Base-by-base conservation (phyloP, 176 grass and related monocot genomes). In the Lolium perenne region DNA sequence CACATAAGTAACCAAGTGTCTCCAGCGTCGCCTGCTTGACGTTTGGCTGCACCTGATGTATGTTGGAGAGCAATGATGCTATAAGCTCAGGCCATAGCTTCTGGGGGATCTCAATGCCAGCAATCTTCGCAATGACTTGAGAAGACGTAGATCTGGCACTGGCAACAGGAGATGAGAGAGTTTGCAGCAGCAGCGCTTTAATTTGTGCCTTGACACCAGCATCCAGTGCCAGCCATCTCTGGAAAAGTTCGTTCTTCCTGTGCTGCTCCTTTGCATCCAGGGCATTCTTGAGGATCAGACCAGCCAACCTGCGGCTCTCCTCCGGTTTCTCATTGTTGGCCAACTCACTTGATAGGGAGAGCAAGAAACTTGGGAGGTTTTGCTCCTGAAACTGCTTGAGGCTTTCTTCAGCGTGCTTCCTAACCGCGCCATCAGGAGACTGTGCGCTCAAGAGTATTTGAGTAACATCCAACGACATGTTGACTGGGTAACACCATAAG, bases 361-460 rank as follows among this genome's bases (percentile, higher is more conserved):
- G 83, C 82, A 94, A 77, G 38, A 94, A 97, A 71, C 87, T 64
- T 63, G 94, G 82, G 9, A 97, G 92, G 71, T 90, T 97, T 90
- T 97, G 92, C 59, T 97, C 94, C 88, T 97, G 94, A 75, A 97
- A 91, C 65, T 94, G 92, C 87, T 92, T 97, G 46, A 97, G 89
- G 59, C 64, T 94, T 86, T 97, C 92, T 90, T 97, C 94, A 45
- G 94, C 92, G 64, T 88, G 89, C 74, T 92, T 97, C 83, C 94
- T 86, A 62, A 83, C 84, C 1, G 73, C 56, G 2, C 79, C 79
- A 90, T 97, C 89, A 38, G 88, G 53, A 57, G 94, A 94, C 55
- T 97, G 94, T 0, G 94, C 94, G 55, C 86, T 92, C 59, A 97
- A 87, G 55, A 97, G 94, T 83, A 97, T 70, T 80, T 97, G 92